A percentile compares a stretch with the other conserved stretches of the same genome.
These are phyloP conservation scores for Amauroascus verrucosus DNA, from an alignment of 2,329 filamentous ascomycete species.

Conservation along the genomic window DNA sequence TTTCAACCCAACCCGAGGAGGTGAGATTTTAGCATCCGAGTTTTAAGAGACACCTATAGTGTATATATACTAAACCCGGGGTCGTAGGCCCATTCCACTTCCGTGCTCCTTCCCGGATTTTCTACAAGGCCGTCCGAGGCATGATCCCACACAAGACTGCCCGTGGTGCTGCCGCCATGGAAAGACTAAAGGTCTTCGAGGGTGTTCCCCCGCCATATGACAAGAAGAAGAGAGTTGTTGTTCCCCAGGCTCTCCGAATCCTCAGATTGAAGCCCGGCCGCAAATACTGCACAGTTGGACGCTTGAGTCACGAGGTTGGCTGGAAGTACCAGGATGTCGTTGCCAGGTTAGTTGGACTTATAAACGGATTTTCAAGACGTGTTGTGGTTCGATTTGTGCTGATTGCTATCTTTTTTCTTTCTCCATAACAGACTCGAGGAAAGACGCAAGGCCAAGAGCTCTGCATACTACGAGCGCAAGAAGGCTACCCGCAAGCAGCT, in stretches of 20 bases:
- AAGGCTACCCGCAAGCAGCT: slow-evolving; percentile 88
- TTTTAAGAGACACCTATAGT: too few relatives aligned
- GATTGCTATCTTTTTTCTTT: neutral
- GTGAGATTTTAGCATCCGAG: slow-evolving; percentile 44
- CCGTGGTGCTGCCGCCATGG: slow-evolving; percentile 88
- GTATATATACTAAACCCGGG: slow-evolving; percentile 13
- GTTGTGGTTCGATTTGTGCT: neutral
- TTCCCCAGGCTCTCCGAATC: slow-evolving; percentile 94
- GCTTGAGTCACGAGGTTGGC: slow-evolving; percentile 96
- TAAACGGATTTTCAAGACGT: neutral
- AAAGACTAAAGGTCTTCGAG: slow-evolving; percentile 99
- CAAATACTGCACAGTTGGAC: slow-evolving; percentile 99
- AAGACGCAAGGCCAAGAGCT: slow-evolving; percentile 98
- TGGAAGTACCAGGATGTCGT: slow-evolving; percentile 99
- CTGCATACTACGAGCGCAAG: slow-evolving; percentile 99
- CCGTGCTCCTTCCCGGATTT: slow-evolving; percentile 97
- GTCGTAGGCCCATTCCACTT: slow-evolving; percentile 91
- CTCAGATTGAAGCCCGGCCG: slow-evolving; percentile 95
- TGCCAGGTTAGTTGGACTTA: slow-evolving; percentile 61
- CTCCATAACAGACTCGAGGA: slow-evolving; percentile 71
- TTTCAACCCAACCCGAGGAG: slow-evolving; percentile 98
- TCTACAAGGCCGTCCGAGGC: slow-evolving; percentile 99
- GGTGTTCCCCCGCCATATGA: slow-evolving; percentile 97
- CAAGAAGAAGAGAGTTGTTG: slow-evolving; percentile 99
- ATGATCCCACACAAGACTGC: slow-evolving; percentile 99